These are phyloP conservation scores for Vitis riparia DNA, from an alignment of 164 flowering plant species.

Conservation along the genomic window DNA sequence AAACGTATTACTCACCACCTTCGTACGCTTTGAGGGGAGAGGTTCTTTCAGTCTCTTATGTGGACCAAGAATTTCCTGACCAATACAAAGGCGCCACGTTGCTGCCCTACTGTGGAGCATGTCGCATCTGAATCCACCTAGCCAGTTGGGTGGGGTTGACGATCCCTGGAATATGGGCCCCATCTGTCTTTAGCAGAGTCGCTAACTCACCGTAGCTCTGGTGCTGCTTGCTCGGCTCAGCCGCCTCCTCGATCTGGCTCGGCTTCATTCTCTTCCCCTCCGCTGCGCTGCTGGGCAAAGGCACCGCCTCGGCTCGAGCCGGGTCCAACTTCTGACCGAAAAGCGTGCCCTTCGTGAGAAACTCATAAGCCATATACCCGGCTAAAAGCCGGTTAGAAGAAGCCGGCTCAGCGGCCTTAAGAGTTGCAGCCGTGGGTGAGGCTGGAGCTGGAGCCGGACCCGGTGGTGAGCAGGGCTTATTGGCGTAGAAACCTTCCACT, in stretches of 20 bases:
- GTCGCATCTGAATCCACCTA: conserved; percentile 67
- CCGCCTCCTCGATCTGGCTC: conserved; percentile 2
- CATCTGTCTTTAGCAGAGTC: conserved; percentile 54
- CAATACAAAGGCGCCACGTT: conserved; percentile 14
- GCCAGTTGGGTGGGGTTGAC: conserved; percentile 86
- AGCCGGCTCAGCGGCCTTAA: conserved; percentile 17
- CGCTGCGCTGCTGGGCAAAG: conserved; percentile 14
- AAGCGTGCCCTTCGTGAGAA: conserved; percentile 62
- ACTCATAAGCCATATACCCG: conserved; percentile 85
- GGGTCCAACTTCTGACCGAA: conserved; percentile 70
- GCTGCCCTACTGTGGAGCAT: neutral
- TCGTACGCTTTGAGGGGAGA: no score
- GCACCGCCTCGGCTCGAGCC: conserved; percentile 38
- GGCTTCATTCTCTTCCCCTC: conserved; percentile 16
- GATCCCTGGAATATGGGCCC: conserved; percentile 70
- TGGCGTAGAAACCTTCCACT: conserved; percentile 26
- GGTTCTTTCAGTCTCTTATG: no score
- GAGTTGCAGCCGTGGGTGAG: conserved; percentile 8
- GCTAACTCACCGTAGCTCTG: conserved; percentile 67
- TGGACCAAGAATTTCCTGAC: neutral
- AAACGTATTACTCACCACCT: no score
- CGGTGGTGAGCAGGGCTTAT: conserved; percentile 17
- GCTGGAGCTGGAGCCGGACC: conserved; percentile 9
- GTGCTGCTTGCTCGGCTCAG: conserved; percentile 26
- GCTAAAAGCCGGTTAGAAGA: conserved; percentile 64